Percentiles rank a stretch among this genome's conserved stretches.
Evolutionary conservation across 2,329 filamentous ascomycete species (phyloP).

Genomic region (Aspergillus aculeatus): DNA sequence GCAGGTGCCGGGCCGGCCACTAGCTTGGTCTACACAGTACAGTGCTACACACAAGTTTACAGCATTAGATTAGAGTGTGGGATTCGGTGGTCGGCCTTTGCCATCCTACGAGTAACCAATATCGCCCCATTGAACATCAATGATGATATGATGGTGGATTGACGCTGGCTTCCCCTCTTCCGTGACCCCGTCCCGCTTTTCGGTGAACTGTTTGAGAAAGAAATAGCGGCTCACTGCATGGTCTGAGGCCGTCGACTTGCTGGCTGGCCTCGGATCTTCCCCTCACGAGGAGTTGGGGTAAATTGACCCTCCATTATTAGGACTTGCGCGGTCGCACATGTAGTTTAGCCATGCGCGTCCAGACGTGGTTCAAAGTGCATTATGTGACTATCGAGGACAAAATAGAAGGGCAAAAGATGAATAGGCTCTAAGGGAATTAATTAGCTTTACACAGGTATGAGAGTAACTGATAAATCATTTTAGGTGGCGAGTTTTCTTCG

Average conservation of each 20-base stretch:
- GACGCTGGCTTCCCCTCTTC: conserved; percentile 5
- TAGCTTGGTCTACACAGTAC: not conserved
- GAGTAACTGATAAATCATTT: no score
- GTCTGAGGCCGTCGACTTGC: conserved; percentile 12
- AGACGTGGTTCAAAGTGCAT: not conserved
- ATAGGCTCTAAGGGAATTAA: no score
- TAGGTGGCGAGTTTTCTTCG: not conserved
- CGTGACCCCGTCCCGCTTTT: conserved; percentile 6
- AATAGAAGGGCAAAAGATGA: no score
- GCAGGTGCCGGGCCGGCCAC: not conserved
- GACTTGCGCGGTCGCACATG: no score
- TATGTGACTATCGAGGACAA: not conserved
- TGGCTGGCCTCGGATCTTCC: conserved; percentile 15
- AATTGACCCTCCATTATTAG: not conserved
- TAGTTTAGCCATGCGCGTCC: not conserved
- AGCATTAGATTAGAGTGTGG: not conserved
- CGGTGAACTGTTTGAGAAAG: conserved; percentile 23
- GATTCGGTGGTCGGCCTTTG: not conserved
- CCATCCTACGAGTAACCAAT: no score
- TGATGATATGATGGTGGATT: not conserved
- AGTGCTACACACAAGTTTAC: not conserved
- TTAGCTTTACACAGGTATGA: no score
- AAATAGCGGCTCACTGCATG: conserved; percentile 9
- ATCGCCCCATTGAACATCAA: not conserved
- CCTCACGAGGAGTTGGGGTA: conserved; percentile 35